Evolutionary conservation across 345 rosid species (phyloP).

Genomic region (Sisymbrium irio): DNA sequence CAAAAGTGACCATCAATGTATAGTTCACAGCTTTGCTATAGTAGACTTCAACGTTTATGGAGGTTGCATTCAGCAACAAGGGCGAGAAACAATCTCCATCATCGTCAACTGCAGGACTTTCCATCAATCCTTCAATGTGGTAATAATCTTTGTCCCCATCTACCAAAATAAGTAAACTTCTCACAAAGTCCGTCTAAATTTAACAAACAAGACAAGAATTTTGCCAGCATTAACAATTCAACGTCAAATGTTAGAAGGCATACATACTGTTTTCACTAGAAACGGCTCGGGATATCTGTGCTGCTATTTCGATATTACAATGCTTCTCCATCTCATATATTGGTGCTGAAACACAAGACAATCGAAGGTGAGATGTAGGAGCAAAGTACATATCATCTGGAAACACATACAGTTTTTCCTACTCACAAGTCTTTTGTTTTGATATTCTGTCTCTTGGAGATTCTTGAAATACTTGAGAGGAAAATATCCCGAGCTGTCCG

Average conservation of each 20-base stretch:
- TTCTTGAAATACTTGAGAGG: conserved; percentile 94
- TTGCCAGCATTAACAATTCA: conserved; percentile 4
- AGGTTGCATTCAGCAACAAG: conserved; percentile 77
- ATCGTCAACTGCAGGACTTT: conserved; percentile 91
- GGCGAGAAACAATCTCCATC: conserved; percentile 93
- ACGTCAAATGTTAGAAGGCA: not conserved
- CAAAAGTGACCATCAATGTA: conserved; percentile 98
- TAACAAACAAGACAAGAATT: not conserved
- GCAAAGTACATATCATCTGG: not conserved
- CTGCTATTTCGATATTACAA: conserved; percentile 93
- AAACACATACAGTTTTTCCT: not conserved
- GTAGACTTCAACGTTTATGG: conserved; percentile 91
- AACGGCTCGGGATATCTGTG: conserved; percentile 63
- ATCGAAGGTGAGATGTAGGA: conserved; percentile 21
- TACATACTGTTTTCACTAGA: conserved; percentile 38
- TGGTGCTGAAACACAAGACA: conserved; percentile 58
- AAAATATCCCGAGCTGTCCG: conserved; percentile 93
- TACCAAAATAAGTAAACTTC: conserved; percentile 35
- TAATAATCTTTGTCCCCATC: conserved; percentile 72
- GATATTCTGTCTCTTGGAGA: conserved; percentile 72
- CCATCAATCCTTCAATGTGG: conserved; percentile 89
- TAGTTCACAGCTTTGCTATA: conserved; percentile 98
- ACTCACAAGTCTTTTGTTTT: conserved; percentile 77
- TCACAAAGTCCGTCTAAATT: not conserved
- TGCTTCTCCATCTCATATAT: conserved; percentile 94